Conservation (phyloP, 257 asterid genomes). For the Thymus mandschuricus region DNA sequence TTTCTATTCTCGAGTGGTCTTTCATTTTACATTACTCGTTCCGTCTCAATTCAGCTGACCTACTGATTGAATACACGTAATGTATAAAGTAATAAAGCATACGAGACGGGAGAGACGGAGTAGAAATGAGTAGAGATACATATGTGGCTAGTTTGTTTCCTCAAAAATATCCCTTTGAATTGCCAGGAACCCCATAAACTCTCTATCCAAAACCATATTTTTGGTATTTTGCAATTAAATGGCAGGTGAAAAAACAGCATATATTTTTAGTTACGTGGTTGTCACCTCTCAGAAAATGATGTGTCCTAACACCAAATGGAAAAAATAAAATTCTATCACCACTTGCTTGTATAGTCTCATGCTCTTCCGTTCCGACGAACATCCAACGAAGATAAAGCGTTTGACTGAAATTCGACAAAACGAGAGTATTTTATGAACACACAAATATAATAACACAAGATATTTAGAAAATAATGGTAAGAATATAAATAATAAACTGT, state of each 20-base stretch:
- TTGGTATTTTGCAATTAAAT: slow-evolving; percentile 11
- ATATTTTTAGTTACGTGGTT: slow-evolving; percentile 18
- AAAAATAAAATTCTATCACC: background rate
- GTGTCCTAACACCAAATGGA: slow-evolving; percentile 29
- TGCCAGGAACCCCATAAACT: slow-evolving; percentile 6
- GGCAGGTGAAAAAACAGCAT: slow-evolving; percentile 29
- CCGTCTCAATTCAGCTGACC: too few relatives aligned
- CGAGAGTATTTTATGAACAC: too few relatives aligned
- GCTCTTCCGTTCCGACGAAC: too few relatives aligned
- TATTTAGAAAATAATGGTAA: too few relatives aligned
- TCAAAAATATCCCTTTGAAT: slow-evolving; percentile 3
- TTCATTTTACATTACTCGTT: background rate
- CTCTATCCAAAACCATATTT: background rate
- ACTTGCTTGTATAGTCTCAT: background rate
- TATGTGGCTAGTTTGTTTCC: slow-evolving; percentile 7
- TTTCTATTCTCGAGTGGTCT: background rate
- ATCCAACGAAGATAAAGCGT: too few relatives aligned
- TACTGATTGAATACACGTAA: too few relatives aligned
- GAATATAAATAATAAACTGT: too few relatives aligned
- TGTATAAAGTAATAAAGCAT: too few relatives aligned
- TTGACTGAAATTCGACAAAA: too few relatives aligned
- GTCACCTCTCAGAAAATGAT: slow-evolving; percentile 24
- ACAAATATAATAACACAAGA: too few relatives aligned
- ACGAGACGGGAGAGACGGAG: too few relatives aligned
- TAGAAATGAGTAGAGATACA: too few relatives aligned